Base-by-base conservation (phyloP, 2,329 filamentous ascomycete genomes). In the Shiraia bambusicola region DNA sequence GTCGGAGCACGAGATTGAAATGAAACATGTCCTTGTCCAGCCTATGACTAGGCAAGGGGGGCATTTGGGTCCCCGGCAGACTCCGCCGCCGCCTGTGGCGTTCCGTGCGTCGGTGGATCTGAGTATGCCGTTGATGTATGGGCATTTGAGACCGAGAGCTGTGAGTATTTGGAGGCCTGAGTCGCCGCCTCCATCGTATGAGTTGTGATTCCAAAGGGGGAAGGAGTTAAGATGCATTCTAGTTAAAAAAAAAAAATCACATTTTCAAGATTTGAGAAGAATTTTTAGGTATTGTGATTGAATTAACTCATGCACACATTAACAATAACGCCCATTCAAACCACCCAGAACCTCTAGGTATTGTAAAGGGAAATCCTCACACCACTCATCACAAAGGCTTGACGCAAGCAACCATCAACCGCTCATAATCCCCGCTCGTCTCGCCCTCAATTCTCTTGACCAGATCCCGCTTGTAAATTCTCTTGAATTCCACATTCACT, bases 351-450 rank as follows among this genome's bases (percentile, higher is more conserved):
- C n/a, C n/a, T n/a, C n/a, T n/a, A n/a, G n/a, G n/a, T n/a, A n/a
- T n/a, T n/a, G n/a, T n/a, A n/a, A n/a, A n/a, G n/a, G n/a, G n/a
- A n/a, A n/a, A n/a, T n/a, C n/a, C n/a, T 12, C 11, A 34, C 2
- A n/a, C 25, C 25, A 13, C 11, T 15, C 17, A 22, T 22, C 8
- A 22, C 46, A 22, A 58, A n/a, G 50, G 48, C 56, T 70, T 69
- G 49, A 81, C 63, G 59, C 80, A 72, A 47, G 86, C 88, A 51
- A 94, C 70, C 79, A 96, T 76, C 59, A 92, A 69, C 54, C 72
- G 79, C 71, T 87, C 77, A 57, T 93, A 95, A 68, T 95, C 86
- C 4, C 90, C 88, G 47, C 86, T 88, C 4, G 88, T 94, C 75
- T 97, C 92, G 2, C 84, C 82, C 62, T 80, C 81, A 59, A 97